phyloP scores from a whole-genome alignment of 495 filamentous ascomycete species.

The Penicillium simplicissimum region DNA sequence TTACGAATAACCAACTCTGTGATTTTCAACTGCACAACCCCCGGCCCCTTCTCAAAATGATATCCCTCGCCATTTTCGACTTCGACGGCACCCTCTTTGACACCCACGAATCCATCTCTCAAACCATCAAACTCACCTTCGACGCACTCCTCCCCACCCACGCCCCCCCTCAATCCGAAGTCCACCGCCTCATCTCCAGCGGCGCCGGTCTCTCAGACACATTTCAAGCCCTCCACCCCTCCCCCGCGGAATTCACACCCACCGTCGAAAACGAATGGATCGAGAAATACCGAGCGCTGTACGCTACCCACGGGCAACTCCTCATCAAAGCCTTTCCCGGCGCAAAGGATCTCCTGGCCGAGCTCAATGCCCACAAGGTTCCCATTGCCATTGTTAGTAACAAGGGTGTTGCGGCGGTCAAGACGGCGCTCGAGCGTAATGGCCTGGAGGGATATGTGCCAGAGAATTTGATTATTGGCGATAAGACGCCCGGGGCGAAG shows the following conservation, averaged over 20 bases:
- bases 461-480: conserved; percentile 28
- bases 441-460: conserved; percentile 18
- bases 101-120: conserved; percentile 24
- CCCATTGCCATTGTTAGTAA: conserved; percentile 32
- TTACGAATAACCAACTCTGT: neutral
- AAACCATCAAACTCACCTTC: conserved; percentile 26
- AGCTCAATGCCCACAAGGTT: conserved; percentile 15
- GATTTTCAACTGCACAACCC: neutral
- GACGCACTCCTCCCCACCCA: conserved; percentile 24
- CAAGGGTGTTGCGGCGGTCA: conserved; percentile 28
- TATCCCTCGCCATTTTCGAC: conserved; percentile 28
- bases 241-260: conserved; percentile 12
- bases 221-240: conserved; percentile 23
- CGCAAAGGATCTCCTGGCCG: conserved; percentile 19
- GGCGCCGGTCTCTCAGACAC: conserved; percentile 23
- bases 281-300: conserved; percentile 27
- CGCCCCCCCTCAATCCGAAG: conserved; percentile 11
- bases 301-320: conserved; percentile 27
- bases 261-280: conserved; percentile 21
- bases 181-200: conserved; percentile 26
- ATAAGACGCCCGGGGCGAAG: conserved; percentile 22
- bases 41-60: conserved; percentile 6
- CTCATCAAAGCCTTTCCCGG: conserved; percentile 27
- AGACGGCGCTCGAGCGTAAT: conserved; percentile 22
- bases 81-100: conserved; percentile 36